Evolutionary conservation across 2,329 filamentous ascomycete species (phyloP).

Genomic region (Paecilomyces dactylethromorphus): DNA sequence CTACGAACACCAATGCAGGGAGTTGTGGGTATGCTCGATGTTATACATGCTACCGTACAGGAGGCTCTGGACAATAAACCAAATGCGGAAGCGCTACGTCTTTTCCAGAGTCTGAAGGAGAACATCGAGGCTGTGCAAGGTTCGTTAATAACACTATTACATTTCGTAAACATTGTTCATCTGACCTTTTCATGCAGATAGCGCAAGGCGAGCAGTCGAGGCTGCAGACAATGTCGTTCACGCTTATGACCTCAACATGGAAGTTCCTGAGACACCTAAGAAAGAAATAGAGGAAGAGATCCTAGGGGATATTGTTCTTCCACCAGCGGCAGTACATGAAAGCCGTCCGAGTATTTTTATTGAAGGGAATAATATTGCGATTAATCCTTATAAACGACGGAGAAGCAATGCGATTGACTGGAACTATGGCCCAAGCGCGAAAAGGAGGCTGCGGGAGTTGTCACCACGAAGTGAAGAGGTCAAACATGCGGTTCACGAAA

Average conservation of each 20-base stretch:
- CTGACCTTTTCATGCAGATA: slow-evolving; percentile 42
- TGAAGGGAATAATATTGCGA: slow-evolving; percentile 36
- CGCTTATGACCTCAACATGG: slow-evolving; percentile 69
- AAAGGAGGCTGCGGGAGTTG: slow-evolving; percentile 29
- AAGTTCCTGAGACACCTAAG: slow-evolving; percentile 58
- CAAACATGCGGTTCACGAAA: slow-evolving; percentile 36
- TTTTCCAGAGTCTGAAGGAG: slow-evolving; percentile 58
- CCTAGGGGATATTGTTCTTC: slow-evolving; percentile 18
- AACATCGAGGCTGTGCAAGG: slow-evolving; percentile 67
- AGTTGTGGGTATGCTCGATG: slow-evolving; percentile 68
- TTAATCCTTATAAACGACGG: slow-evolving; percentile 40
- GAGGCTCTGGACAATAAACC: slow-evolving; percentile 54
- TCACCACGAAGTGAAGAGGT: slow-evolving; percentile 35
- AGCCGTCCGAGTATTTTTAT: slow-evolving; percentile 34
- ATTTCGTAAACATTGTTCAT: background rate
- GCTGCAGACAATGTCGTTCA: slow-evolving; percentile 71
- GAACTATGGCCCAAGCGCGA: slow-evolving; percentile 25
- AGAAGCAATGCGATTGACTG: slow-evolving; percentile 35
- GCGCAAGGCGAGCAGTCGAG: slow-evolving; percentile 63
- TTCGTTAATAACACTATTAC: slow-evolving; percentile 20
- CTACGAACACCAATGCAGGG: slow-evolving; percentile 69
- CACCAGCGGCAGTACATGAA: slow-evolving; percentile 19
- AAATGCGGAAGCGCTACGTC: slow-evolving; percentile 44
- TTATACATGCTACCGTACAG: slow-evolving; percentile 67
- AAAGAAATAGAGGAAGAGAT: slow-evolving; percentile 33